Base-by-base conservation (phyloP, 2,329 filamentous ascomycete species). In the Fusarium mundagurra region DNA sequence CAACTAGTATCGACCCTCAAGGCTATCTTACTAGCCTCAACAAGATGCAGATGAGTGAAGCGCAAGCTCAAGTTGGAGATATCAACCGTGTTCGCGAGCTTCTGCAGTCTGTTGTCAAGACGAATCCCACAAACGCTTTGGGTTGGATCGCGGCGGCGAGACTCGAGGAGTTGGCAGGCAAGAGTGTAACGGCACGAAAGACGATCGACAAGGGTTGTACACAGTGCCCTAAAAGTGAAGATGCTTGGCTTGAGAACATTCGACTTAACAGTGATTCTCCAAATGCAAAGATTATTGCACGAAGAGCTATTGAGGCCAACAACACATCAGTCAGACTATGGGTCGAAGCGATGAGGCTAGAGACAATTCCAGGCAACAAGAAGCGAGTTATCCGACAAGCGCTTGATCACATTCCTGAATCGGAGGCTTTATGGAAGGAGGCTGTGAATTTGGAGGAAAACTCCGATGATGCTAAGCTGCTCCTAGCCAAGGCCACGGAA, bases 381-480 rank as follows among this genome's bases (percentile, higher is more conserved):
- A 98, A 98, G 84, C 92, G 95, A 80, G 96, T 99, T 13, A 91
- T 98, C 39, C 90, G 95, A 63, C 94, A 97, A 80, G 97, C 96
- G 1, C 87, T 99, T 50, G 94, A 98, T 78, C 92, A 98, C 79
- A 93, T 98, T 45, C 95, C 95, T 2, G 94, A 98, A 79, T 98
- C 96, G 0, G 96, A 98, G 54, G 92, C 94, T 47, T 89, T 99
- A n/a, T 99, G 96, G 96, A 99, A 98, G 81, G 95, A 97, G 81
- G 93, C 96, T 10, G 96, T 99, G 72, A 98, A 98, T 77, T 85
- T 98, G 63, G 96, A 98, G 80, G 96, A 98, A 79, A 93, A 98
- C 76, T 90, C 93, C 0, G 93, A 92, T 36, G 95, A 98, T 84
- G 97, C 97, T 9, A 92, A 92, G 71, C 86, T 99, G 64, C 88